phyloP scores from a whole-genome alignment of 768 basidiomycete species.

The Suillus bovinus region DNA sequence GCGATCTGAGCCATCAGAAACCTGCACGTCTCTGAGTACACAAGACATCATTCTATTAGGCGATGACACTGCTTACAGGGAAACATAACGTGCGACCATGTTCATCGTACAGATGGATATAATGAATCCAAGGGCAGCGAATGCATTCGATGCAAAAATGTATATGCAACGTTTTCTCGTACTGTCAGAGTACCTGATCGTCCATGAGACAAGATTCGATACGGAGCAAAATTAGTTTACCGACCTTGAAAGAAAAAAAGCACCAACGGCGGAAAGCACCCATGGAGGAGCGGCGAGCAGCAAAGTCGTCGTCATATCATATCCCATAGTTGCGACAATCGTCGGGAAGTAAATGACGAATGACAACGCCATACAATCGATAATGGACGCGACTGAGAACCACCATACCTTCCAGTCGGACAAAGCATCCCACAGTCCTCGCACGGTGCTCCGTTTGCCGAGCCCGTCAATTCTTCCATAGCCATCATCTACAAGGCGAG shows the following conservation, averaged over 20 bases:
- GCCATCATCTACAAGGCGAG: slow-evolving; percentile 61
- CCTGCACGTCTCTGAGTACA: slow-evolving; percentile 31
- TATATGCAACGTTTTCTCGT: slow-evolving; percentile 68
- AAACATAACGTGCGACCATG: slow-evolving; percentile 57
- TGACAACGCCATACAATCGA: slow-evolving; percentile 50
- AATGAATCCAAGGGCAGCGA: slow-evolving; percentile 66
- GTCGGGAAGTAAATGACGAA: slow-evolving; percentile 52
- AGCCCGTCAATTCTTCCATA: slow-evolving; percentile 56
- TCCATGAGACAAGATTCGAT: slow-evolving; percentile 4
- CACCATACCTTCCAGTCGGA: slow-evolving; percentile 70
- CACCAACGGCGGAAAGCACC: slow-evolving; percentile 29
- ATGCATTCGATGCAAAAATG: slow-evolving; percentile 47
- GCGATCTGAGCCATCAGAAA: slow-evolving; percentile 75
- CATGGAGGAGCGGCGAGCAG: slow-evolving; percentile 44
- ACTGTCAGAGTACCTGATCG: slow-evolving; percentile 64
- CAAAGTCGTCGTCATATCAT: slow-evolving; percentile 38
- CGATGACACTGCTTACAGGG: slow-evolving; percentile 42
- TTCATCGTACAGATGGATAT: slow-evolving; percentile 63
- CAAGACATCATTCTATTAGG: neutral
- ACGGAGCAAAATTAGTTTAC: neutral
- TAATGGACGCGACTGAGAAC: slow-evolving; percentile 27
- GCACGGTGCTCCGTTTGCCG: slow-evolving; percentile 24
- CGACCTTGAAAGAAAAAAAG: slow-evolving; percentile 24
- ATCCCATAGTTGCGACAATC: slow-evolving; percentile 28
- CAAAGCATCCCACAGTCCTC: slow-evolving; percentile 56